Percentiles rank a stretch among this genome's conserved stretches.
Conservation (phyloP, 1,284 basidiomycete species). For the Fomes fomentarius region DNA sequence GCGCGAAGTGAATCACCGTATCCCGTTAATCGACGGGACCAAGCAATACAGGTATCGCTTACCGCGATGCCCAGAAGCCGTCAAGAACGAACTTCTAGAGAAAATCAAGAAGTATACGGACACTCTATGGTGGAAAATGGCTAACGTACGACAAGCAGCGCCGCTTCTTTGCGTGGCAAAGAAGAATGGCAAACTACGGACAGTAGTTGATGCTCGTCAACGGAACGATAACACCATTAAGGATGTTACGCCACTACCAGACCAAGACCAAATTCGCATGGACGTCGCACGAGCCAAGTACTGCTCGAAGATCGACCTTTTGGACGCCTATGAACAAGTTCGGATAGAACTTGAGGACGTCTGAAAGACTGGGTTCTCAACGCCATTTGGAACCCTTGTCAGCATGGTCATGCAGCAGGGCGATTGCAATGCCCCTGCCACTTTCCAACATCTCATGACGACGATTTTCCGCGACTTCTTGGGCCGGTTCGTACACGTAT, state of each 20-base stretch:
- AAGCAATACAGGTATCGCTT: constrained; percentile 27
- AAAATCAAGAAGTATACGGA: no score
- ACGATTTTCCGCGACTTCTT: constrained; percentile 35
- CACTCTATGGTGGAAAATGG: no score
- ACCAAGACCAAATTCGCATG: constrained; percentile 34
- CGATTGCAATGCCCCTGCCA: no score
- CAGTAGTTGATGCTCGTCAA: constrained; percentile 26
- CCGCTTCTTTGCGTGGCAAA: constrained; percentile 28
- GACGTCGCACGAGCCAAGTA: constrained; percentile 27
- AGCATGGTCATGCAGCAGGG: constrained; percentile 38
- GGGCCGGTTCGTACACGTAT: constrained; percentile 33
- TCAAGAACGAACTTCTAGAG: no score
- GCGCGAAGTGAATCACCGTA: constrained; percentile 18
- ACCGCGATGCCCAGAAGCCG: constrained; percentile 26
- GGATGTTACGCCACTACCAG: constrained; percentile 35
- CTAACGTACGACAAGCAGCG: no score
- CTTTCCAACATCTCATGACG: constrained; percentile 38
- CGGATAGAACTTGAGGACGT: constrained; percentile 24
- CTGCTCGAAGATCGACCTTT: constrained; percentile 35
- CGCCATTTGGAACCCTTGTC: constrained; percentile 27
- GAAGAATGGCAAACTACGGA: constrained; percentile 26
- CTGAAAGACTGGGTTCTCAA: constrained; percentile 29
- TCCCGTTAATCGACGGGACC: constrained; percentile 29
- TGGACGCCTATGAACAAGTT: constrained; percentile 34
- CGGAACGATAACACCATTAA: constrained; percentile 35